Evolutionary conservation across 1,284 basidiomycete species (phyloP).

Genomic region (Apiotrichum siamense): DNA sequence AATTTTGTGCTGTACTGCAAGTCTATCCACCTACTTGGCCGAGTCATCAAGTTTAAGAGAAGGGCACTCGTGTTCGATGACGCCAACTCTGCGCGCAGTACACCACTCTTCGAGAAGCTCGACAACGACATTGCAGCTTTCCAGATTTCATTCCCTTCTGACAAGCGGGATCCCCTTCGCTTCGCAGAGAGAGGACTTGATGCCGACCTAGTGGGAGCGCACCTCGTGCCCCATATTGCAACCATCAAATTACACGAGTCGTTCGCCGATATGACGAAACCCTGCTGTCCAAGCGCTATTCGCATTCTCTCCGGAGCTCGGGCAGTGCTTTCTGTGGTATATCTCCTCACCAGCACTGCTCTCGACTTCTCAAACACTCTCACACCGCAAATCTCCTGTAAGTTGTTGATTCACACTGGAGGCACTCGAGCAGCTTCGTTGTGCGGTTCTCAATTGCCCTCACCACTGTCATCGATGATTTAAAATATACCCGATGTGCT

Average conservation of each 20-base stretch:
- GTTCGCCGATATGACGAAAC: conserved; percentile 31
- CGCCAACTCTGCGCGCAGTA: conserved; percentile 6
- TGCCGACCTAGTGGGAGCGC: conserved; percentile 30
- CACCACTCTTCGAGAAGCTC: conserved; percentile 25
- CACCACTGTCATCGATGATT: not conserved
- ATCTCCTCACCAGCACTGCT: conserved; percentile 25
- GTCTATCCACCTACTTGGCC: conserved; percentile 24
- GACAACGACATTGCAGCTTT: conserved; percentile 27
- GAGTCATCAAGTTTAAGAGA: conserved; percentile 29
- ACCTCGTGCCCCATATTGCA: conserved; percentile 28
- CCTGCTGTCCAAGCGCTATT: conserved; percentile 20
- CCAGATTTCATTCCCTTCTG: conserved; percentile 26
- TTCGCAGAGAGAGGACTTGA: conserved; percentile 29
- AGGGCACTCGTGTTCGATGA: conserved; percentile 10
- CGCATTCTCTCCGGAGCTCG: conserved; percentile 28
- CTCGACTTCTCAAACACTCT: conserved; percentile 29
- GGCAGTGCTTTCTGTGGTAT: conserved; percentile 27
- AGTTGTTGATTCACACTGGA: conserved; percentile 1
- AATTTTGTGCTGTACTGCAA: conserved; percentile 33
- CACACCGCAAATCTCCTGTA: conserved; percentile 26
- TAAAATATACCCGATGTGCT: not conserved
- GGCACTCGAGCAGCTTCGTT: not conserved
- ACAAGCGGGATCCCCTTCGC: conserved; percentile 34
- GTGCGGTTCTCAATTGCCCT: not conserved
- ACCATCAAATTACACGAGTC: conserved; percentile 40